Evolutionary conservation across 441 rosid species (phyloP).

Genomic region (Arabidopsis hybrid): DNA sequence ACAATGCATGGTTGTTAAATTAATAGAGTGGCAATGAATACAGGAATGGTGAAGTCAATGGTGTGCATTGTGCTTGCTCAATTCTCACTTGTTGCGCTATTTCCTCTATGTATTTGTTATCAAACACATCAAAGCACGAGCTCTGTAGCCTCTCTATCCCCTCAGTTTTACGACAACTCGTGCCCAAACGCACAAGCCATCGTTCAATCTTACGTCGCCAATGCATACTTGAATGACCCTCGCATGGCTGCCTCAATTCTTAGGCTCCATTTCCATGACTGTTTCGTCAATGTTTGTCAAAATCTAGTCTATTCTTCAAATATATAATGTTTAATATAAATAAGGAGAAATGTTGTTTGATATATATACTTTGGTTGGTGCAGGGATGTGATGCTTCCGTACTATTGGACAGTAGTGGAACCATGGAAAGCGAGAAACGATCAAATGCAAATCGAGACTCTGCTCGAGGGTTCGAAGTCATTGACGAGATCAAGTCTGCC

Average conservation of each 20-base stretch:
- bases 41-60: constrained; percentile 26
- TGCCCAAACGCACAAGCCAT: constrained; percentile 74
- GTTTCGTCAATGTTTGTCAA: constrained; percentile 73
- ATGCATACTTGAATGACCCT: constrained; percentile 68
- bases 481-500: constrained; percentile 74
- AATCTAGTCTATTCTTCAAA: background rate
- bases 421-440: constrained; percentile 67
- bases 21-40: background rate
- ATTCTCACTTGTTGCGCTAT: constrained; percentile 43
- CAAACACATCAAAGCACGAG: constrained; percentile 33
- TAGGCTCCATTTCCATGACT: constrained; percentile 90
- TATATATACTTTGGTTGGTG: constrained; percentile 5
- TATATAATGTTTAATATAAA: background rate
- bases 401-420: constrained; percentile 66
- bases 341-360: background rate
- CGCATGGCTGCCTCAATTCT: constrained; percentile 89
- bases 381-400: constrained; percentile 93
- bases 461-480: constrained; percentile 79
- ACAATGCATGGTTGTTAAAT: background rate
- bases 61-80: background rate
- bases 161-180: constrained; percentile 76
- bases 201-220: constrained; percentile 66
- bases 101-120: constrained; percentile 47
- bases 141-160: constrained; percentile 56
- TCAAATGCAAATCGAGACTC: constrained; percentile 73